phyloP scores from a whole-genome alignment of 1,139 yeast species.

The Taphrina pruni region DNA sequence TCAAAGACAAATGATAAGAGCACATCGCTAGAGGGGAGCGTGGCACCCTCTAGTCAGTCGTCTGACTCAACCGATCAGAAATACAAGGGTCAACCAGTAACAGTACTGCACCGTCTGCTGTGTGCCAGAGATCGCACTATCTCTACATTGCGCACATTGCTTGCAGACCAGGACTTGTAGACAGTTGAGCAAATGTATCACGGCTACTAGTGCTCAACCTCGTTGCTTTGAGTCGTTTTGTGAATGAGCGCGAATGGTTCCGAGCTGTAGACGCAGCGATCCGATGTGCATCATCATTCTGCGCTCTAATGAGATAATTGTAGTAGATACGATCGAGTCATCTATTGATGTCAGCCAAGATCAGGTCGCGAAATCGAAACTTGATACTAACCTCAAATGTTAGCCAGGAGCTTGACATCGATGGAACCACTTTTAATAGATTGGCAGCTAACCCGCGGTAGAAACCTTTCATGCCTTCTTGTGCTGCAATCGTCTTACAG shows the following conservation, averaged over 20 bases:
- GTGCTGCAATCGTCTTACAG: constrained; percentile 64
- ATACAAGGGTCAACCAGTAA: constrained; percentile 1
- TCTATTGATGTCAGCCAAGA: constrained; percentile 53
- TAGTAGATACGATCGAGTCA: constrained; percentile 32
- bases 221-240: too few relatives aligned
- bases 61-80: background rate
- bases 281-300: background rate
- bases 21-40: background rate
- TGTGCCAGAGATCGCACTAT: constrained; percentile 14
- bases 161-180: too few relatives aligned
- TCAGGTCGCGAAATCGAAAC: too few relatives aligned
- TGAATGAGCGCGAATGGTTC: too few relatives aligned
- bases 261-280: background rate
- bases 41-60: background rate
- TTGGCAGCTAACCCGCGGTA: constrained; percentile 90
- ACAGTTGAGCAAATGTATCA: too few relatives aligned
- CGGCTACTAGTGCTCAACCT: too few relatives aligned
- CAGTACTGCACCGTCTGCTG: constrained; percentile 6
- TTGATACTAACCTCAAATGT: constrained; percentile 62
- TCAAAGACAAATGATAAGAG: background rate
- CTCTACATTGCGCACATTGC: background rate
- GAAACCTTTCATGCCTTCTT: constrained; percentile 61
- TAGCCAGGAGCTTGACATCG: constrained; percentile 95
- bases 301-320: background rate
- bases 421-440: constrained; percentile 86